phyloP scores from a whole-genome alignment of 768 basidiomycete species.

The Phlebiopsis gigantea region DNA sequence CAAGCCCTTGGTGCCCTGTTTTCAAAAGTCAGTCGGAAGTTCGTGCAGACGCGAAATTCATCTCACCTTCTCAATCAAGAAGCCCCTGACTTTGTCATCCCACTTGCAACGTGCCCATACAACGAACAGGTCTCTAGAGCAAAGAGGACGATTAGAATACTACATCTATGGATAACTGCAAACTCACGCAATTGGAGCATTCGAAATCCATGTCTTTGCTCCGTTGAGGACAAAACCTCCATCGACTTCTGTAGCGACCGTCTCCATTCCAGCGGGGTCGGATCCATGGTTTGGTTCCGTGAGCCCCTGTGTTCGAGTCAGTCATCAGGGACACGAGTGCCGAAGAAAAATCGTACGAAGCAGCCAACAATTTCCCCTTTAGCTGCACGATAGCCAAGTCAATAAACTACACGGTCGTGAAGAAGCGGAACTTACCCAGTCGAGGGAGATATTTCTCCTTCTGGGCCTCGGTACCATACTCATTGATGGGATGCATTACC shows the following conservation, averaged over 20 bases:
- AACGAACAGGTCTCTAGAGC: slow-evolving; percentile 74
- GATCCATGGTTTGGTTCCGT: slow-evolving; percentile 98
- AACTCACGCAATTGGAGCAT: slow-evolving; percentile 81
- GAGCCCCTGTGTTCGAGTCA: slow-evolving; percentile 55
- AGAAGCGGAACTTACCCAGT: slow-evolving; percentile 51
- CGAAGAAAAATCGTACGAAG: slow-evolving; percentile 57
- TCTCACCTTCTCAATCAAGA: slow-evolving; percentile 80
- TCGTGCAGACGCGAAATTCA: slow-evolving; percentile 6
- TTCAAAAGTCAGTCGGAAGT: background rate
- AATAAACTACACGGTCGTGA: background rate
- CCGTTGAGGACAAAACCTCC: slow-evolving; percentile 86
- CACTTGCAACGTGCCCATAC: slow-evolving; percentile 95
- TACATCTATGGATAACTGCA: too few species aligned
- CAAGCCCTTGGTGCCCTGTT: slow-evolving; percentile 80
- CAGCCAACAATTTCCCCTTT: slow-evolving; percentile 86
- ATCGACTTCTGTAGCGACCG: slow-evolving; percentile 76
- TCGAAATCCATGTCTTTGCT: slow-evolving; percentile 97
- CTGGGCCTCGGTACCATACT: slow-evolving; percentile 85
- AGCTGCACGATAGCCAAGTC: slow-evolving; percentile 36
- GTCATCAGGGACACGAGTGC: background rate
- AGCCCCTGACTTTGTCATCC: slow-evolving; percentile 88
- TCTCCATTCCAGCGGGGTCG: slow-evolving; percentile 97
- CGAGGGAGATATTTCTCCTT: slow-evolving; percentile 88
- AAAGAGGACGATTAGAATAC: too few species aligned
- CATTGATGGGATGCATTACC: slow-evolving; percentile 91